Conservation (phyloP, 2,329 filamentous ascomycete species). For the Aciculosporium take region DNA sequence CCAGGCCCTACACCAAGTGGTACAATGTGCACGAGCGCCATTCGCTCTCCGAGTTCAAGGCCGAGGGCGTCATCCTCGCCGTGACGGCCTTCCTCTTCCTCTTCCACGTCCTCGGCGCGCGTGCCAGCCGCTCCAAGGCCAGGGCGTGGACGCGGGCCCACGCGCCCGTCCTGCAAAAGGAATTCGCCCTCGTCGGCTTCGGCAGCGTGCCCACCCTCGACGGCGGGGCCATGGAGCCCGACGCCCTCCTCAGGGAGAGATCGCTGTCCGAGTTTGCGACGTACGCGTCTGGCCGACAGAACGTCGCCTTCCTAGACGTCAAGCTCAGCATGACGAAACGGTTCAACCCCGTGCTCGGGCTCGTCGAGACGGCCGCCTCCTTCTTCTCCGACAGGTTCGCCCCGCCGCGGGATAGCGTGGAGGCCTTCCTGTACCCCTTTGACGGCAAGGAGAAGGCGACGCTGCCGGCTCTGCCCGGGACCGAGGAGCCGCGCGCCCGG, state of each 20-base stretch:
- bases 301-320: slow-evolving; percentile 80
- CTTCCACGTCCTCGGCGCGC: slow-evolving; percentile 69
- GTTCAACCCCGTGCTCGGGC: slow-evolving; percentile 58
- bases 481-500: slow-evolving; percentile 38
- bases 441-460: slow-evolving; percentile 79
- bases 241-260: slow-evolving; percentile 62
- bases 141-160: slow-evolving; percentile 68
- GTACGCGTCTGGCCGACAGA: slow-evolving; percentile 85
- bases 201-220: slow-evolving; percentile 38
- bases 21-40: slow-evolving; percentile 93
- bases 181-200: slow-evolving; percentile 84
- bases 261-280: slow-evolving; percentile 72
- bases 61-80: slow-evolving; percentile 69
- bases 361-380: slow-evolving; percentile 51
- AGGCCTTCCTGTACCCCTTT: slow-evolving; percentile 73
- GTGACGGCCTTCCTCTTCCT: slow-evolving; percentile 61
- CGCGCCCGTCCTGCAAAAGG: slow-evolving; percentile 54
- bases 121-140: slow-evolving; percentile 66
- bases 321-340: slow-evolving; percentile 70
- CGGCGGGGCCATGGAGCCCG: slow-evolving; percentile 21
- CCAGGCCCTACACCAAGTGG: slow-evolving; percentile 76
- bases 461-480: slow-evolving; percentile 50
- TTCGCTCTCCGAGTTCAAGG: slow-evolving; percentile 67
- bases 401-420: slow-evolving; percentile 55
- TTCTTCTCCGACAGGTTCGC: slow-evolving; percentile 71